Evolutionary conservation across 805 yeast genomes (phyloP), one percentile per base, ranked within the genome.

Genomic region (Metschnikowia vanudenii): DNA sequence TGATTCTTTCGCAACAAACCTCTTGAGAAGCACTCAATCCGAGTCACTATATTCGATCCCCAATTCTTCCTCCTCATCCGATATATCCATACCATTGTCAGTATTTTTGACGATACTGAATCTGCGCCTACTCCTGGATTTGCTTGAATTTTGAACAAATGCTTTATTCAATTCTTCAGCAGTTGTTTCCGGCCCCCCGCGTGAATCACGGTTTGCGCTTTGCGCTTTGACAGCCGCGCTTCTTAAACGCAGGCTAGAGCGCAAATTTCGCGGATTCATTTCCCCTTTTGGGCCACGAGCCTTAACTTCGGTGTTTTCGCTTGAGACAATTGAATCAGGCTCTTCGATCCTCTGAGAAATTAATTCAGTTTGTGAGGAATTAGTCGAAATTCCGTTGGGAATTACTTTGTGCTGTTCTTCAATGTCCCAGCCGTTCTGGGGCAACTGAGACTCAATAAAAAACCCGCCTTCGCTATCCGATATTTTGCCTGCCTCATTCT

Each of bases 21-120:
- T 8, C 24, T 22, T 22, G n/a, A n/a, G n/a, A n/a, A n/a, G n/a
- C n/a, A n/a, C n/a, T n/a, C 19, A 49, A n/a, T 46, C 49, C 14
- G 51, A 48, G 38, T 53, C 56, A 29, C 56, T 51, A 43, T 59
- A 60, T 37, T 56, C 59, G 33, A 59, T 54, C 11, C 57, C 63
- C 35, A 57, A 50, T 31, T 45, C 41, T 16, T 43, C 47, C 35
- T 60, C 63, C 41, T 60, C 60, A 10, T 43, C 41, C 8, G 31
- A 17, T 13, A 32, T 37, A 14, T 37, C 46, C 11, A 6, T 16
- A 13, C 12, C 29, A 14, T 8, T 20, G 10, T 37, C 30, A 4
- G 17, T n/a, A 7, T 20, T 16, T 9, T 22, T 8, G 8, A 22
- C 8, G 8, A 8, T 8, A 22, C 8, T 22, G 24, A 5, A 8